Evolutionary conservation across 768 basidiomycete species (phyloP).

Genomic region (Mycena crocata): DNA sequence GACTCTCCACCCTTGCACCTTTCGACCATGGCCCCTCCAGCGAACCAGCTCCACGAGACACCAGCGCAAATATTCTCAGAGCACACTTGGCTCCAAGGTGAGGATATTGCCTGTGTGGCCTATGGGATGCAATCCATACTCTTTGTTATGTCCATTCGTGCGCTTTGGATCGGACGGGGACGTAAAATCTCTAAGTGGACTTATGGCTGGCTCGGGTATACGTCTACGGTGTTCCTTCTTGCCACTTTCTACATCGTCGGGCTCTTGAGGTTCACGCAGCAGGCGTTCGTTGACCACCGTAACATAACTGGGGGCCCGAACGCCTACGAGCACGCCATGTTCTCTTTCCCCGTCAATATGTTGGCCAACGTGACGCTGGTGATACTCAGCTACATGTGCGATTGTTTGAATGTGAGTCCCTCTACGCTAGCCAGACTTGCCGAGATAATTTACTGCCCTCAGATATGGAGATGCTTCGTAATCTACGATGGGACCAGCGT

Average conservation of each 20-base stretch:
- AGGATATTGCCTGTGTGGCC: slow-evolving; percentile 18
- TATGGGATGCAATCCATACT: slow-evolving; percentile 29
- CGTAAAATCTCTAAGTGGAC: not conserved
- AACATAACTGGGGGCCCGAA: slow-evolving; percentile 46
- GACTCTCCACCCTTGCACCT: not conserved
- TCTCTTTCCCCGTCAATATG: slow-evolving; percentile 31
- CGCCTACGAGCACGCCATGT: slow-evolving; percentile 36
- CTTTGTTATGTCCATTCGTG: slow-evolving; percentile 9
- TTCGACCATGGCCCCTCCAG: not conserved
- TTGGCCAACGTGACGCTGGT: slow-evolving; percentile 33
- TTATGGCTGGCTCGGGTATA: slow-evolving; percentile 11
- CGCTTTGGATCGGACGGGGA: slow-evolving; percentile 10
- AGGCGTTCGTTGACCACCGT: slow-evolving; percentile 45
- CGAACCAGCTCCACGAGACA: slow-evolving; percentile 10
- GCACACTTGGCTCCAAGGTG: slow-evolving; percentile 34
- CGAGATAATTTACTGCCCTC: not conserved
- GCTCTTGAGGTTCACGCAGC: slow-evolving; percentile 35
- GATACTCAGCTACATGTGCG: slow-evolving; percentile 35
- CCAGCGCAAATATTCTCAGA: slow-evolving; percentile 23
- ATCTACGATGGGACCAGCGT: slow-evolving; percentile 24
- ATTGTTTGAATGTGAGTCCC: slow-evolving; percentile 34
- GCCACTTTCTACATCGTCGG: slow-evolving; percentile 34
- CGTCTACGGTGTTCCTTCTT: slow-evolving; percentile 22
- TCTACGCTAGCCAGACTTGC: not conserved
- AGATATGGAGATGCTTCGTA: slow-evolving; percentile 36